Percentiles rank a stretch among this genome's conserved stretches.
These are phyloP conservation scores for Diaporthe sp. DNA, from an alignment of 2,329 filamentous ascomycete genomes.

Conservation along the genomic window DNA sequence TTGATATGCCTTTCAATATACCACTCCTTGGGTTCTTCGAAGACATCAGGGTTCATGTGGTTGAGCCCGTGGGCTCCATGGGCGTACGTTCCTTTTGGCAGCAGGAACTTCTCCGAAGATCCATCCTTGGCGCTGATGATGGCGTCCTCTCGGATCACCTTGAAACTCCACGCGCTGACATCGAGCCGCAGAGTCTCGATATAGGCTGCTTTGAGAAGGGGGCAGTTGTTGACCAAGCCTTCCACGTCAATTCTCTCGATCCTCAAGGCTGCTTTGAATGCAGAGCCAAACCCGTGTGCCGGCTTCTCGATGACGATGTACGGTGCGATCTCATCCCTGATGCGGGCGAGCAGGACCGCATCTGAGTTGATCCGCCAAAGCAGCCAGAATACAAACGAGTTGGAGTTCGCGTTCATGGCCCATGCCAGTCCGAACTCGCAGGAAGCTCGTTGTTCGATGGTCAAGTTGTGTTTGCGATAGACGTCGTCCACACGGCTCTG, in stretches of 20 bases:
- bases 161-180: conserved; percentile 51
- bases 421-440: conserved; percentile 55
- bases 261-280: conserved; percentile 53
- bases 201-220: conserved; percentile 56
- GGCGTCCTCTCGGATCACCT: conserved; percentile 51
- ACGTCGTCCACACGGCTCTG: conserved; percentile 46
- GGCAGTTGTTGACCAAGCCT: conserved; percentile 53
- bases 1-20: conserved; percentile 52
- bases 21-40: conserved; percentile 54
- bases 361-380: conserved; percentile 58
- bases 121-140: conserved; percentile 48
- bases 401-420: conserved; percentile 56
- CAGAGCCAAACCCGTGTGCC: conserved; percentile 53
- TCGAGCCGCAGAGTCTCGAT: conserved; percentile 58
- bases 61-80: conserved; percentile 53
- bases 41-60: conserved; percentile 52
- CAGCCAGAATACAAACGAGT: conserved; percentile 57
- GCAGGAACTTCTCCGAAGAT: conserved; percentile 46
- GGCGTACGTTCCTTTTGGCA: conserved; percentile 54
- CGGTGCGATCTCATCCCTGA: conserved; percentile 56
- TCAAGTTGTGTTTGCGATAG: conserved; percentile 46
- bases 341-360: conserved; percentile 53
- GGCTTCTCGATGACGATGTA: conserved; percentile 52
- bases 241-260: conserved; percentile 55
- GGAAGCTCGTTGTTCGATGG: conserved; percentile 51